A percentile compares a stretch with the other conserved stretches of the same genome.
phyloP scores from a whole-genome alignment of 345 rosid genomes.

The Fremontodendron californicum region DNA sequence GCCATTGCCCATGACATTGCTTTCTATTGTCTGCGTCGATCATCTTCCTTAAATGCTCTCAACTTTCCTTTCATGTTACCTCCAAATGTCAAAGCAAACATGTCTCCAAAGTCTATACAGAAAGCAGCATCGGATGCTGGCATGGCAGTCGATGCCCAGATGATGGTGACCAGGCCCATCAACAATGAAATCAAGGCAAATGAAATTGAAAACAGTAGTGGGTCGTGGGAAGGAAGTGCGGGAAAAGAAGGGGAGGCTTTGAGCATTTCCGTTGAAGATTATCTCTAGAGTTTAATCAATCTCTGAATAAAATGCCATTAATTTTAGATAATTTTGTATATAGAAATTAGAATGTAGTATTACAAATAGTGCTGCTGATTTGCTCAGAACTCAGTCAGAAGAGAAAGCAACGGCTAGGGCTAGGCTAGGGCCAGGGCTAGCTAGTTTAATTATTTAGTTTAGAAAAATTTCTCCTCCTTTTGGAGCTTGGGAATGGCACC shows the following conservation, averaged over 20 bases:
- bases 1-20: slow-evolving; percentile 89
- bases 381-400: too few species aligned
- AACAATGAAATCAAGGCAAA: neutral
- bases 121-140: slow-evolving; percentile 83
- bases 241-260: slow-evolving; percentile 28
- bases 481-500: too few species aligned
- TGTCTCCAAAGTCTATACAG: slow-evolving; percentile 70
- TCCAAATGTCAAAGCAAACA: slow-evolving; percentile 23
- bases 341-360: too few species aligned
- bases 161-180: slow-evolving; percentile 11
- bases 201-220: neutral
- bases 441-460: too few species aligned
- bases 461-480: neutral
- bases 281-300: slow-evolving; percentile 10
- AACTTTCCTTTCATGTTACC: slow-evolving; percentile 64
- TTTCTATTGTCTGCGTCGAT: slow-evolving; percentile 55
- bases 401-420: too few species aligned
- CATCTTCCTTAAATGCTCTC: slow-evolving; percentile 27
- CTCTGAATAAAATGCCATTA: too few species aligned
- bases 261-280: slow-evolving; percentile 70
- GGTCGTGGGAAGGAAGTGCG: slow-evolving; percentile 12
- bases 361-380: too few species aligned
- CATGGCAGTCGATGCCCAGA: slow-evolving; percentile 66
- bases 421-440: too few species aligned
- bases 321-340: neutral